Base-by-base conservation (phyloP, 495 filamentous ascomycete species). In the Xylaria acuta region DNA sequence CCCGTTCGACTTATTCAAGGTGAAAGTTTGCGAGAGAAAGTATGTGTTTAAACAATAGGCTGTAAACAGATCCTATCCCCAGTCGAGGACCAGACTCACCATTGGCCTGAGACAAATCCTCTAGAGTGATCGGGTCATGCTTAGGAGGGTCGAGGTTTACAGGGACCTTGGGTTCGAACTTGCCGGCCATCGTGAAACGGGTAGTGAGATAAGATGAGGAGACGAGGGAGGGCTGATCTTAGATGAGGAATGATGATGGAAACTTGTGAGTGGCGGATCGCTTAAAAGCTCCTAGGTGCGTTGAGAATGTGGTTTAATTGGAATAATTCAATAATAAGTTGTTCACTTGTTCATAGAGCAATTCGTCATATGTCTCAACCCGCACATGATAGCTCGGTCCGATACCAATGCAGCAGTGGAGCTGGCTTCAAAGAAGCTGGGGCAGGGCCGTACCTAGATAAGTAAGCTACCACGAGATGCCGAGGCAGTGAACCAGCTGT, bases 101-200 rank as follows among this genome's bases (percentile, higher is more conserved):
- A 77, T 97, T 88, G 72, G 92, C 94, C 78, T 92, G 91, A 32
- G 90, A 86, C 71, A 99, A 84, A 67, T 93, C 89, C 67, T 94
- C 92, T 0, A 82, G 66, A 49, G 88, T 89, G 73, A 98, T 97
- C 12, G 87, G 89, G 77, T 98, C 95, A 74, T 94, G 88, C 83
- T 95, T 97, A 27, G 96, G 96, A 54, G 94, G 93, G 64, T 91
- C 86, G 60, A 99, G 90, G 74, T 91, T 81, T 67, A 97, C 91
- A 22, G 94, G 90, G 14, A 86, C 84, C 82, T 97, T 98, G 71
- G 96, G 96, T 72, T 91, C 90, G 78, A 98, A 98, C 68, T 90
- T 92, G 75, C 89, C 90, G 22, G 88, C 79, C 86, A 91, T 90
- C 40, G 70, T 77, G 71, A 53, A 41, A 20, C 14, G 27, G 20